These are phyloP conservation scores for Melampsora americana DNA, from an alignment of 1,284 basidiomycete species.

Conservation along the genomic window DNA sequence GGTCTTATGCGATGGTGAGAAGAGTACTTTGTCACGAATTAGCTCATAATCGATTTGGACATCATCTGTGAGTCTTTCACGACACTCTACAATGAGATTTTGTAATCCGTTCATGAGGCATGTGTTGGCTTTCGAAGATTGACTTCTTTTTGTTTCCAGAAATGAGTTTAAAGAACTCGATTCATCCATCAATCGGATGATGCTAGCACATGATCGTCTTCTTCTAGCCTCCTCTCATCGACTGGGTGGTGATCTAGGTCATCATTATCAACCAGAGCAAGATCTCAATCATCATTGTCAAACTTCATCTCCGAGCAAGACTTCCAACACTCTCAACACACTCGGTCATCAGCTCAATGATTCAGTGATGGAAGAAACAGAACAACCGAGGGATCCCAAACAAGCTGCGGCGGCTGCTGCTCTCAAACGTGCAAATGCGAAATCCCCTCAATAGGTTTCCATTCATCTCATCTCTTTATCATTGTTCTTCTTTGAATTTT, in stretches of 20 bases:
- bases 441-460: no score
- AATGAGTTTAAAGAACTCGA: constrained; percentile 27
- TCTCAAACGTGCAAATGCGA: no score
- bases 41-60: constrained; percentile 29
- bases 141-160: constrained; percentile 9
- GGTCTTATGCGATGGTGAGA: constrained; percentile 24
- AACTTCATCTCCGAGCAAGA: background rate
- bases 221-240: constrained; percentile 22
- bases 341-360: no score
- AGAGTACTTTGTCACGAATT: constrained; percentile 35
- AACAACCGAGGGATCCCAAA: no score
- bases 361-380: no score
- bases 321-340: no score
- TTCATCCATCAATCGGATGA: constrained; percentile 20
- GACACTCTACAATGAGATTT: no score
- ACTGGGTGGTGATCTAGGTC: constrained; percentile 28
- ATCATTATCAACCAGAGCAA: constrained; percentile 26
- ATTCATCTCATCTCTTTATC: no score
- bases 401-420: no score
- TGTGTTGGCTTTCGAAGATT: background rate
- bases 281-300: constrained; percentile 18
- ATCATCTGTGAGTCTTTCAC: constrained; percentile 20
- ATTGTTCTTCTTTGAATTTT: no score
- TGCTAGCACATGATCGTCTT: constrained; percentile 23
- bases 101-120: background rate